Percentiles rank a stretch among this genome's conserved stretches.
These are phyloP conservation scores for Beauveria brongniartii DNA, from an alignment of 2,329 filamentous ascomycete genomes.

Conservation along the genomic window DNA sequence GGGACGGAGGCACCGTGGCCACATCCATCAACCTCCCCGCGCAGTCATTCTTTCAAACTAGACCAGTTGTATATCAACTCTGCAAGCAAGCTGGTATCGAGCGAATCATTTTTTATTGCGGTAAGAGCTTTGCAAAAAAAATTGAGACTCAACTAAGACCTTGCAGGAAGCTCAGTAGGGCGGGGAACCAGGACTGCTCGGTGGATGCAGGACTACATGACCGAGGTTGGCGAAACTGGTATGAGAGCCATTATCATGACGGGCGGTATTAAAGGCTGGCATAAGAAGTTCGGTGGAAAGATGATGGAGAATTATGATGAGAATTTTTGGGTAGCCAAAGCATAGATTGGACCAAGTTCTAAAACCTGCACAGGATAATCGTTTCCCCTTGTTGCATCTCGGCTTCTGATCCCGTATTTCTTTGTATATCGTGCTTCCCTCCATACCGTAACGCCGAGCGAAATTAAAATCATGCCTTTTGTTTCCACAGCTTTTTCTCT, in stretches of 20 bases:
- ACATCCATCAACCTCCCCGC: constrained; percentile 51
- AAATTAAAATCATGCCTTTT: constrained; percentile 17
- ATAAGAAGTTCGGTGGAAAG: constrained; percentile 36
- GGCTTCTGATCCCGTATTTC: constrained; percentile 15
- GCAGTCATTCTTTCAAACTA: constrained; percentile 44
- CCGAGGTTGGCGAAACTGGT: constrained; percentile 33
- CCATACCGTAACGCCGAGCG: constrained; percentile 28
- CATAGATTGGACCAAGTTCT: background rate
- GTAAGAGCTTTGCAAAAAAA: constrained; percentile 21
- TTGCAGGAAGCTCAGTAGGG: constrained; percentile 40
- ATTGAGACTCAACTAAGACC: background rate
- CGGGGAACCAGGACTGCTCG: constrained; percentile 44
- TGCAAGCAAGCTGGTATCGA: constrained; percentile 41
- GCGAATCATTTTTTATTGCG: constrained; percentile 48
- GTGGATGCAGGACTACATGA: constrained; percentile 50
- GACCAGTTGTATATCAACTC: constrained; percentile 39
- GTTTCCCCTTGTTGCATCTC: constrained; percentile 9
- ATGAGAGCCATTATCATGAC: constrained; percentile 39
- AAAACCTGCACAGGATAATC: background rate
- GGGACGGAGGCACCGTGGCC: constrained; percentile 51
- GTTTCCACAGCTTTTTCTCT: constrained; percentile 7
- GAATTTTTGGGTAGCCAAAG: constrained; percentile 23
- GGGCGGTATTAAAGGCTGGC: constrained; percentile 50
- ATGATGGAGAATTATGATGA: constrained; percentile 45
- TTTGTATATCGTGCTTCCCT: constrained; percentile 12